Percentiles rank a stretch among this genome's conserved stretches.
Conservation (phyloP, 2,329 filamentous ascomycete species). For the Calonectria fujianensis region DNA sequence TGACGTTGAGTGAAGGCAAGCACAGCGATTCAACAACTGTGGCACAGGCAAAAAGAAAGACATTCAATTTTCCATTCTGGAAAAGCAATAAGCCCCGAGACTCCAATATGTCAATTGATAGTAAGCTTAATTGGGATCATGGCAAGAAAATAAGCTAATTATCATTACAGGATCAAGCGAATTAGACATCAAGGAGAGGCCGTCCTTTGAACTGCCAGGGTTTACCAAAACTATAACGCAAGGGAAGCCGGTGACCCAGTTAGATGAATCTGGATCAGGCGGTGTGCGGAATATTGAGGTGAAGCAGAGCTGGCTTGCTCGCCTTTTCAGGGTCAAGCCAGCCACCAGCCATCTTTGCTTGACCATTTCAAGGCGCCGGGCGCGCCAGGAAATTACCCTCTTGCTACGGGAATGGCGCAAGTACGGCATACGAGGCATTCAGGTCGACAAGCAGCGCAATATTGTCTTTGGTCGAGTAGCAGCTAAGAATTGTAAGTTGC, state of each 20-base stretch:
- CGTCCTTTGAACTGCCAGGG: constrained; percentile 43
- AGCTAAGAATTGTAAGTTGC: constrained; percentile 83
- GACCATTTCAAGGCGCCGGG: constrained; percentile 78
- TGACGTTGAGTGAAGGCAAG: constrained; percentile 52
- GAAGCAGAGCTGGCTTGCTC: constrained; percentile 90
- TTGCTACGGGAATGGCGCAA: constrained; percentile 87
- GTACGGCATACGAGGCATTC: constrained; percentile 87
- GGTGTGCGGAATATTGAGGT: constrained; percentile 75
- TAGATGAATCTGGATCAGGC: constrained; percentile 61
- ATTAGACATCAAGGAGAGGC: constrained; percentile 41
- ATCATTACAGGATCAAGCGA: constrained; percentile 41
- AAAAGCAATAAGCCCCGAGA: constrained; percentile 68
- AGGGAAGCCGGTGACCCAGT: constrained; percentile 47
- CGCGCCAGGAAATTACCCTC: constrained; percentile 84
- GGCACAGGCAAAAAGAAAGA: constrained; percentile 68
- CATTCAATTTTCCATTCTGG: constrained; percentile 74
- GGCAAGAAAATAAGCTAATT: constrained; percentile 7
- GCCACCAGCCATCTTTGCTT: constrained; percentile 85
- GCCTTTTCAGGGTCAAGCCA: constrained; percentile 92
- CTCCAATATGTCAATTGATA: constrained; percentile 66
- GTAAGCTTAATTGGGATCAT: constrained; percentile 57
- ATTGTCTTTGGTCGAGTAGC: constrained; percentile 87
- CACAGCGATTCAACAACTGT: constrained; percentile 52
- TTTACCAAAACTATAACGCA: constrained; percentile 47
- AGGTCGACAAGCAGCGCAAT: constrained; percentile 86